These are phyloP conservation scores for Arxiozyma telluris DNA, from an alignment of 1,139 yeast genomes.

Conservation along the genomic window DNA sequence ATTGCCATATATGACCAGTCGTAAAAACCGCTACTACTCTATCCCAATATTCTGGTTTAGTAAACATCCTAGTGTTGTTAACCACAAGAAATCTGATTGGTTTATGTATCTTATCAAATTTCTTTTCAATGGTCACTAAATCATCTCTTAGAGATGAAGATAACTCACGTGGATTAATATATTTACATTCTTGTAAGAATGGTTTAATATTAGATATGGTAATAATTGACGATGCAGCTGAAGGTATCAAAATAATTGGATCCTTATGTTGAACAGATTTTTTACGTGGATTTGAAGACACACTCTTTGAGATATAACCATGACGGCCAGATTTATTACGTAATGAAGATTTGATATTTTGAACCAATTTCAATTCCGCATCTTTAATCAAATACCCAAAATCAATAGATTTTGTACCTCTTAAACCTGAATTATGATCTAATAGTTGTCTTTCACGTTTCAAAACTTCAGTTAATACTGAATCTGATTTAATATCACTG, in stretches of 20 bases:
- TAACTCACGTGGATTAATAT: constrained; percentile 45
- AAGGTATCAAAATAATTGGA: constrained; percentile 89
- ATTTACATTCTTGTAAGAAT: constrained; percentile 71
- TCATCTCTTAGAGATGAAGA: constrained; percentile 20
- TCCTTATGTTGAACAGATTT: constrained; percentile 39
- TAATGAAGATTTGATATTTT: constrained; percentile 38
- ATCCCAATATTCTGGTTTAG: constrained; percentile 95
- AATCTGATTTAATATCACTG: constrained; percentile 34
- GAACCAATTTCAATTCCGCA: constrained; percentile 54
- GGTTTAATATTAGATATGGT: constrained; percentile 75
- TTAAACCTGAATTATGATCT: constrained; percentile 71
- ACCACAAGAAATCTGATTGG: constrained; percentile 45
- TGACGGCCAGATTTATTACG: constrained; percentile 12
- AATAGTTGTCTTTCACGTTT: constrained; percentile 56
- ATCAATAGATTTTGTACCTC: constrained; percentile 69
- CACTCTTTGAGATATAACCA: constrained; percentile 15
- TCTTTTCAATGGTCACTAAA: constrained; percentile 26
- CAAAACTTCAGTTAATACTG: constrained; percentile 46
- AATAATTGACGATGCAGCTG: constrained; percentile 84
- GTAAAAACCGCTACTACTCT: constrained; percentile 92
- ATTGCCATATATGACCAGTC: constrained; percentile 97
- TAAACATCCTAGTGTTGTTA: constrained; percentile 79
- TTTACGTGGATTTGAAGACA: constrained; percentile 5
- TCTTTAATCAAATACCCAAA: constrained; percentile 68
- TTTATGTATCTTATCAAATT: constrained; percentile 26